Evolutionary conservation across 305 asterid species (phyloP), one percentile per base, ranked within the genome.

Genomic region (Ruellia speciosa): DNA sequence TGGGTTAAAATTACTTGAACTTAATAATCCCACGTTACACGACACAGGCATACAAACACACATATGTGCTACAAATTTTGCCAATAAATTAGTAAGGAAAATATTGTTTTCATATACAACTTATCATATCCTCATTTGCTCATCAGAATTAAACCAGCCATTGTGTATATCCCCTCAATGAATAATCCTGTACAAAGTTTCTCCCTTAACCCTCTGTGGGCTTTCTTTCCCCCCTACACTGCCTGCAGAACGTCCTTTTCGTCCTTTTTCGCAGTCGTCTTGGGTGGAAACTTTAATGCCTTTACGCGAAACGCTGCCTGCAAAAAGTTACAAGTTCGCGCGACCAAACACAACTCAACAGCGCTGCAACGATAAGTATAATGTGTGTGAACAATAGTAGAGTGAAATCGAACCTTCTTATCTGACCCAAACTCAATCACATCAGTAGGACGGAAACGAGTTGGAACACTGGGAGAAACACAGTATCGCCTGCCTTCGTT

Each of bases 381-480:
- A 24, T 24, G 31, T 24, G 31, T 24, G 31, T 4, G 4, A 24
- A 1, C 2, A 24, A 4, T 24, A 24, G 31, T 24, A 24, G 31
- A 59, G 49, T 14, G 56, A 15, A 11, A 6, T 35, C 49, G 9
- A 18, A 83, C 92, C 83, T 84, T 81, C 64, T 78, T 83, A 71
- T 81, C 86, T 4, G 95, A 79, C 24, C 98, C 98, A 51, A 90
- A 87, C 70, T 85, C 90, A n/a, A 90, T 69, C 49, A 80, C 70
- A 66, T 90, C 88, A 0, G 94, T 83, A 2, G 96, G 87, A 55
- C 69, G 95, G 69, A 90, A 74, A 47, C 95, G 96, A 37, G 89
- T 72, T 9, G 94, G 95, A 34, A 79, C 64, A 68, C 83, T 83
- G 19, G 96, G 85, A 33, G 95, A 73, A 43, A 68, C 75, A 35